A percentile compares a stretch with the other conserved stretches of the same genome.
These are phyloP conservation scores for Zoysia matrella DNA, from an alignment of 202 grass and related monocot genomes.

Conservation along the genomic window DNA sequence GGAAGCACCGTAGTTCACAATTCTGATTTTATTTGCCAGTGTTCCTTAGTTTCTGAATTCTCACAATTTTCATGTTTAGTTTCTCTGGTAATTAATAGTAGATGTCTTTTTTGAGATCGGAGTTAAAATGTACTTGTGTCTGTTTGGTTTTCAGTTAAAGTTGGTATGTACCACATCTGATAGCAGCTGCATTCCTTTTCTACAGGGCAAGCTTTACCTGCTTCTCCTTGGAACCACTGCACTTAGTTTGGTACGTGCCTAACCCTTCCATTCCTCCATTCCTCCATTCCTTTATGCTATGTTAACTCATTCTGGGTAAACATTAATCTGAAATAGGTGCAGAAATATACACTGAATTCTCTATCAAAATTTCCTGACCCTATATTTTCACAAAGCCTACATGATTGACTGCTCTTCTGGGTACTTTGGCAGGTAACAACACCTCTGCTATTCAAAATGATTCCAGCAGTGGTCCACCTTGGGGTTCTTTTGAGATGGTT, in stretches of 20 bases:
- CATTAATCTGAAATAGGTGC: not conserved
- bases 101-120: constrained; percentile 2
- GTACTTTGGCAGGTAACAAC: too few species aligned
- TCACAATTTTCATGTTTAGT: not conserved
- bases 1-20: not conserved
- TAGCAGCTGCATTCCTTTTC: constrained; percentile 10
- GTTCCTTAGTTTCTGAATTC: constrained; percentile 11
- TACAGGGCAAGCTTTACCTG: too few species aligned
- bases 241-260: not conserved
- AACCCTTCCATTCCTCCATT: constrained; percentile 21
- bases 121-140: not conserved
- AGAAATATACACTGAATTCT: not conserved
- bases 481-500: too few species aligned
- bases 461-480: too few species aligned
- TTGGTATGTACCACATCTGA: constrained; percentile 36
- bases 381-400: too few species aligned
- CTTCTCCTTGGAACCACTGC: too few species aligned
- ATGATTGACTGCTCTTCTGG: too few species aligned
- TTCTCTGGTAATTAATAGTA: not conserved
- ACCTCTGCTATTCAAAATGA: too few species aligned
- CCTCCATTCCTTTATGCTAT: not conserved
- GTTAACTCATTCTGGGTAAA: constrained; percentile 1
- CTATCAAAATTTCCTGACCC: not conserved
- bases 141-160: not conserved
- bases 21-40: constrained; percentile 10